Evolutionary conservation across 768 basidiomycete species (phyloP), one percentile per base, ranked within the genome.

Genomic region (Boletus pseudo-olivaceus): DNA sequence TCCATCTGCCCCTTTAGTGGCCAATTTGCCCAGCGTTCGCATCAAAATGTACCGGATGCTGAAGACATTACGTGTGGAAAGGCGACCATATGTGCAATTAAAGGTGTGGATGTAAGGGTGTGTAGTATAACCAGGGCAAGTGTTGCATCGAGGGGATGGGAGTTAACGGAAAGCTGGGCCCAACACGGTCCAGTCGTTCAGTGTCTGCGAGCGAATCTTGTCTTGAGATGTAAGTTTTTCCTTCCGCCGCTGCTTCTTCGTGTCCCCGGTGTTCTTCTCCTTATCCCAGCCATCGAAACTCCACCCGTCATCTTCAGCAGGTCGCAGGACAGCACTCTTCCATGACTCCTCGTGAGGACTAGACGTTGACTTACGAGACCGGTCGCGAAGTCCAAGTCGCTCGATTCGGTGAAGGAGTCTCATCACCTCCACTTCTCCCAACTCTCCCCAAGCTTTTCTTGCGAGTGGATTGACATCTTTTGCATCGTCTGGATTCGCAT

Each of bases 321-420:
- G 57, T 30, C 68, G 57, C 30, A 74, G 52, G 0, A 67, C 65
- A 20, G 65, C 59, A 6, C 61, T 60, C 59, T 82, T 84, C 85
- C 84, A 86, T 7, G 65, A 43, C 51, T 62, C 60, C 47, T 51
- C 65, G 33, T 62, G 56, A 1, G 62, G 53, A 26, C 51, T 56
- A 0, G 51, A 43, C 45, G 46, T 46, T 9, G 38, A 26, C 43
- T 61, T 64, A 7, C 62, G 57, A 27, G 58, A 43, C 45, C 58
- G 58, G 2, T 63, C 64, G 49, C 65, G 68, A 7, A 70, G 65
- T 5, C 61, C 67, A 14, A 78, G 65, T 43, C 58, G 68, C 62
- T 88, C 85, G 34, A 88, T 81, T 42, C 75, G 75, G 17, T 69
- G 64, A 29, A 88, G 57, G 38, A 83, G 69, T 8, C 64, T 66